Base-by-base conservation (phyloP, 164 flowering plant genomes). In the Sedum album region DNA sequence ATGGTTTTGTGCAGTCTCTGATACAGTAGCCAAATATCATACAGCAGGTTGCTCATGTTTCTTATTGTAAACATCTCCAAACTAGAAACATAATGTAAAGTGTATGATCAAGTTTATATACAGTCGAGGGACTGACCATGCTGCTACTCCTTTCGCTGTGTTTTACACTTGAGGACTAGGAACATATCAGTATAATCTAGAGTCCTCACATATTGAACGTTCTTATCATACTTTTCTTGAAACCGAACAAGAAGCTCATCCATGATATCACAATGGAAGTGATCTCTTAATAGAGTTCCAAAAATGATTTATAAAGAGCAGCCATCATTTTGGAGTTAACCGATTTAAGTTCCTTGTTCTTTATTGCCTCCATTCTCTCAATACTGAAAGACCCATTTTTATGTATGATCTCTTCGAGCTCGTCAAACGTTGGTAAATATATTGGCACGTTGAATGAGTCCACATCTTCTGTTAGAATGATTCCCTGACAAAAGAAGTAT, bases 361-460 rank as follows among this genome's bases (percentile, higher is more conserved):
- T 15, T 39, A 65, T 39, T 7, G 9, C 30, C 51, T 39, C 67
- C 46, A 39, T 36, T 38, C 25, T 38, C 67, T 65, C 49, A n/a
- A 39, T 65, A 2, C 7, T 38, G 46, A 65, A 39, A 20, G 49
- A 41, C 15, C 67, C 48, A 1, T 39, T 21, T 18, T 25, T n/a
- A 17, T 65, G 31, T 21, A 65, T 38, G 26, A 65, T 35, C 15
- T 17, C 49, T 25, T 36, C 28, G 17, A 39, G 15, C 31, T 65
- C 67, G 26, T 65, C 30, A 6, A 65, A 14, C 17, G 67, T 20
- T 23, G 49, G 67, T 5, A 1, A 8, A 23, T 65, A 65, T 5
- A n/a, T 35, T 5, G 67, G 67, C 30, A 65, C 1, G 46, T 65
- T 65, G 28, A 65, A 65, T 4, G 51, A 65, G 15, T 39, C 17